Evolutionary conservation across 179 eudicot species (phyloP).

Genomic region (Spergularia azorica): DNA sequence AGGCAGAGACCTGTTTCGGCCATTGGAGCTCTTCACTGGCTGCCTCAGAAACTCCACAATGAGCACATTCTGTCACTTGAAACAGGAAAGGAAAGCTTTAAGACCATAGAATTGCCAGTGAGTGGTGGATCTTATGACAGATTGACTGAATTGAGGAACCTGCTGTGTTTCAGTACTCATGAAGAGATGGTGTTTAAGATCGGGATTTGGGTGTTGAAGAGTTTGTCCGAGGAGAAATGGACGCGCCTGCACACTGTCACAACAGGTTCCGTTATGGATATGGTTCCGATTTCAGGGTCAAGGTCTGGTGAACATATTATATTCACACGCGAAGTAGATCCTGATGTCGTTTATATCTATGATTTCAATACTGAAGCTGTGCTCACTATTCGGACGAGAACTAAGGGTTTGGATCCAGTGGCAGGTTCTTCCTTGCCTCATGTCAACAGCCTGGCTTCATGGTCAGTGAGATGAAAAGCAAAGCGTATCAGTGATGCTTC

Average conservation of each 20-base stretch:
- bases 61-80: conserved; percentile 45
- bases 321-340: conserved; percentile 30
- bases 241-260: conserved; percentile 33
- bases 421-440: conserved; percentile 26
- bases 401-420: not conserved
- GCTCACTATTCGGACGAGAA: conserved; percentile 19
- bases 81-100: conserved; percentile 36
- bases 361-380: conserved; percentile 26
- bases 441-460: conserved; percentile 40
- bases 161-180: conserved; percentile 40
- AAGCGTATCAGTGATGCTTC: not conserved
- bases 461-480: not conserved
- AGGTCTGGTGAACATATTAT: conserved; percentile 33
- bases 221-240: conserved; percentile 36
- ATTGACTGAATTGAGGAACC: conserved; percentile 38
- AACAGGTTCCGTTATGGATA: conserved; percentile 9
- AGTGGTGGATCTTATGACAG: conserved; percentile 30
- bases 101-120: conserved; percentile 39
- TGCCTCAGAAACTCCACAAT: conserved; percentile 27
- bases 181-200: conserved; percentile 23
- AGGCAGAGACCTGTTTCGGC: conserved; percentile 41
- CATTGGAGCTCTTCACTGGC: conserved; percentile 53
- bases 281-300: conserved; percentile 44
- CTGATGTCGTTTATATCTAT: conserved; percentile 29
- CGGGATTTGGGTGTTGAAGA: conserved; percentile 46